Conservation (phyloP, 1,139 yeast species). For the Magnusiomyces paraingens region DNA sequence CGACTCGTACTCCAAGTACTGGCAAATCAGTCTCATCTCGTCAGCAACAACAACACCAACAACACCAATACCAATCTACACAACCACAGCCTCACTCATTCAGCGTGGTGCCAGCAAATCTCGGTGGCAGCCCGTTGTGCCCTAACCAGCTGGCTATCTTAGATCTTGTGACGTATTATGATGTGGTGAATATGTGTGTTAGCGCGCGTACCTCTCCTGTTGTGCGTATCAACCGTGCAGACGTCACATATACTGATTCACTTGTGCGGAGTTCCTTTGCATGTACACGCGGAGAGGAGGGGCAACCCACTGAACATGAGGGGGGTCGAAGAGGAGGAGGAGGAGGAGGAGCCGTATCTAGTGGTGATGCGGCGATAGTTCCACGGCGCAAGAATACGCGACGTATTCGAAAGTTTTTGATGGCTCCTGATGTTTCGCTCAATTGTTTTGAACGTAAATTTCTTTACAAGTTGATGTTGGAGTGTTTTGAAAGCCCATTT, state of each 20-base stretch:
- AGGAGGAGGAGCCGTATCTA: no score
- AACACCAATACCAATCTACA: background rate
- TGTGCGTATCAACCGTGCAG: background rate
- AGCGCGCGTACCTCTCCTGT: conserved; percentile 3
- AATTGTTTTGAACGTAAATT: conserved; percentile 13
- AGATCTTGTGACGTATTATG: conserved; percentile 12
- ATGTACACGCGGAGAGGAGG: no score
- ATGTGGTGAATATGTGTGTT: conserved; percentile 11
- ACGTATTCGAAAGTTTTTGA: conserved; percentile 7
- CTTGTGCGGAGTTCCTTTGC: background rate
- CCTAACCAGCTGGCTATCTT: conserved; percentile 8
- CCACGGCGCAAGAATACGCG: background rate
- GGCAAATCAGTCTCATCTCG: background rate
- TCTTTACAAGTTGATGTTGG: conserved; percentile 13
- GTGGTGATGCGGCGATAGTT: no score
- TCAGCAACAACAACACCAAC: background rate
- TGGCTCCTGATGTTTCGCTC: conserved; percentile 13
- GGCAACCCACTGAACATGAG: no score
- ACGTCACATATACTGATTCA: conserved; percentile 4
- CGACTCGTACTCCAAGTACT: background rate
- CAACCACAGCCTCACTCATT: background rate
- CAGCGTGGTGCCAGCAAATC: background rate
- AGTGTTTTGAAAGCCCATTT: conserved; percentile 15
- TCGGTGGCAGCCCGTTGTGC: background rate
- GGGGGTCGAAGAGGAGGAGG: no score